Evolutionary conservation across 345 rosid species (phyloP).

Genomic region (Odontarrhena argentea): DNA sequence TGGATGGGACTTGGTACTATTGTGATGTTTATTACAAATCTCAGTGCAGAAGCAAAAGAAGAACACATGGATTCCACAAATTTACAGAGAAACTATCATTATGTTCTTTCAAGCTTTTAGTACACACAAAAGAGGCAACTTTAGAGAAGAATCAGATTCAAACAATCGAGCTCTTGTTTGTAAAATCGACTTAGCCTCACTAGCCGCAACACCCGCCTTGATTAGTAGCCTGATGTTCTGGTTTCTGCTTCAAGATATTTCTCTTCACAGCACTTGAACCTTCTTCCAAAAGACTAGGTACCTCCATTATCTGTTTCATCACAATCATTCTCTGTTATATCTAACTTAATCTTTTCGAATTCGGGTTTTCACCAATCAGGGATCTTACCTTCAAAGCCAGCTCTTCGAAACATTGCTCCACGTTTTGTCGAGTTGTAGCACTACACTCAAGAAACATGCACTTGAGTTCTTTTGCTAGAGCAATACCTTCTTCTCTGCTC

Average conservation of each 20-base stretch:
- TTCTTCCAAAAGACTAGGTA: slow-evolving; percentile 92
- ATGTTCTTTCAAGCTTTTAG: background rate
- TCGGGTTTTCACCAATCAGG: background rate
- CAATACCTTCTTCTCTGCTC: slow-evolving; percentile 81
- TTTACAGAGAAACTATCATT: slow-evolving; percentile 36
- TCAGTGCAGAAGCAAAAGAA: slow-evolving; percentile 36
- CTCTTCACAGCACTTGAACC: slow-evolving; percentile 75
- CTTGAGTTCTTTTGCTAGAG: slow-evolving; percentile 74
- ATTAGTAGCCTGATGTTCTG: slow-evolving; percentile 50
- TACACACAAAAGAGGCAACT: slow-evolving; percentile 33
- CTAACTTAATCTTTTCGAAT: background rate
- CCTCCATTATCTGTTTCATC: slow-evolving; percentile 75
- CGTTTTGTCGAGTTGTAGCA: slow-evolving; percentile 85
- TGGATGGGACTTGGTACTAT: slow-evolving; percentile 11
- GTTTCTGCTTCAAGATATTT: slow-evolving; percentile 70
- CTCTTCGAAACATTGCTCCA: slow-evolving; percentile 87
- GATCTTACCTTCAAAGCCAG: slow-evolving; percentile 80
- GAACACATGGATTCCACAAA: slow-evolving; percentile 22
- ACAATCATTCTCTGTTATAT: slow-evolving; percentile 15
- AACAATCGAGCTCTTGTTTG: slow-evolving; percentile 5
- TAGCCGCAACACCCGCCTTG: slow-evolving; percentile 57
- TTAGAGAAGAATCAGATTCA: slow-evolving; percentile 16
- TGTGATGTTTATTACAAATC: slow-evolving; percentile 35
- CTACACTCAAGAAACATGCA: slow-evolving; percentile 86
- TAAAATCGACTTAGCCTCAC: slow-evolving; percentile 18